Conservation (phyloP, 2,329 filamentous ascomycete genomes). For the Blumeriella jaapii region DNA sequence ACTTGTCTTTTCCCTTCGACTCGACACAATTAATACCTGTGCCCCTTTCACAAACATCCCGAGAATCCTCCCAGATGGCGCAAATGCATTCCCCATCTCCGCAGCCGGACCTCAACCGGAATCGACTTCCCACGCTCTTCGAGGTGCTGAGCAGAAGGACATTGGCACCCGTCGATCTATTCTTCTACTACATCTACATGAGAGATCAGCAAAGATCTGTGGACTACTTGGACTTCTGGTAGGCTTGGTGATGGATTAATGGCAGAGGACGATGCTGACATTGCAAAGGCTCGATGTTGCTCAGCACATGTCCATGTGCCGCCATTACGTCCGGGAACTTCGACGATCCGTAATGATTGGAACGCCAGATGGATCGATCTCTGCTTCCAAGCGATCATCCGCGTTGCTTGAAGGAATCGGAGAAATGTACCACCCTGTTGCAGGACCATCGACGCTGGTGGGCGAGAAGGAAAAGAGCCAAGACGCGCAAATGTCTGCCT, state of each 20-base stretch:
- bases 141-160: conserved; percentile 91
- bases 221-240: conserved; percentile 98
- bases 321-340: conserved; percentile 92
- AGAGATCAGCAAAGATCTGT: conserved; percentile 95
- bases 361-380: conserved; percentile 80
- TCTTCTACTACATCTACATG: conserved; percentile 99
- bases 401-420: conserved; percentile 62
- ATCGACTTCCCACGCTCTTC: conserved; percentile 85
- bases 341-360: conserved; percentile 85
- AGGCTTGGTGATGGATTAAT: conserved; percentile 27
- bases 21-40: background rate
- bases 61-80: conserved; percentile 17
- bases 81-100: conserved; percentile 37
- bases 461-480: conserved; percentile 64
- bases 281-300: conserved; percentile 84
- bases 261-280: conserved; percentile 5
- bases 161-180: conserved; percentile 89
- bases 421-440: conserved; percentile 50
- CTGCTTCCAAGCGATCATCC: conserved; percentile 70
- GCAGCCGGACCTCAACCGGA: conserved; percentile 52
- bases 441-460: conserved; percentile 49
- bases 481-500: conserved; percentile 85
- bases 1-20: background rate
- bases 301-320: conserved; percentile 94
- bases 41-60: background rate